Conservation (phyloP, 129 eudicot genomes). For the Ambrosia artemisiifolia region DNA sequence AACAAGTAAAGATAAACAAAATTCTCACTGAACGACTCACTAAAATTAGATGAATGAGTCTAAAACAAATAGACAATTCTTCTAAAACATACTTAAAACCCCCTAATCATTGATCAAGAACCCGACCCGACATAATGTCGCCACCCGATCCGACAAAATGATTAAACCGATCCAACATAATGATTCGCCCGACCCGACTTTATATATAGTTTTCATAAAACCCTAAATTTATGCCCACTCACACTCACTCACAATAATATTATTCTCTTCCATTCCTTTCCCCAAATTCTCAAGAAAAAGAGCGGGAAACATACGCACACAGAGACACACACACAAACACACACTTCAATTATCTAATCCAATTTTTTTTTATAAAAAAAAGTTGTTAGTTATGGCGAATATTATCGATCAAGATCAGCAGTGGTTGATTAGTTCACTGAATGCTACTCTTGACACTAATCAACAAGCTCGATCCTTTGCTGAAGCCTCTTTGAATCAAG, state of each 20-base stretch:
- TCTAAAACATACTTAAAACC: background rate
- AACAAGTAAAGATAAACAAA: too few species aligned
- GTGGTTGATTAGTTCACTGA: conserved; percentile 84
- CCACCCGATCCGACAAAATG: background rate
- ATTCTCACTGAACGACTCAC: too few species aligned
- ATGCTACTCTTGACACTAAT: conserved; percentile 82
- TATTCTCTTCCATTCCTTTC: conserved; percentile 21
- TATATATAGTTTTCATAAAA: conserved; percentile 18
- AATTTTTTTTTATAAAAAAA: background rate
- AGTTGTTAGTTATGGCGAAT: conserved; percentile 17
- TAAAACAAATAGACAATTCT: background rate
- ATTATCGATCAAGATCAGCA: conserved; percentile 79
- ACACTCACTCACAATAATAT: background rate
- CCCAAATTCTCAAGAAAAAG: conserved; percentile 33
- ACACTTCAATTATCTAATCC: conserved; percentile 4
- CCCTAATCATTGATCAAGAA: background rate
- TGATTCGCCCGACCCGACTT: conserved; percentile 1
- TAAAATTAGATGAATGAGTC: background rate
- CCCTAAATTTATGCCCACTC: conserved; percentile 32
- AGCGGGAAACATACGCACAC: conserved; percentile 46
- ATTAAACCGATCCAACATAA: conserved; percentile 11
- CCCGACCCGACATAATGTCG: conserved; percentile 1
- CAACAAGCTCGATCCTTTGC: conserved; percentile 82
- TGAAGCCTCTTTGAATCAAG: conserved; percentile 76
- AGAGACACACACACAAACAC: background rate